Evolutionary conservation across 164 flowering plant species (phyloP), one percentile per base, ranked within the genome.

Genomic region (Liriodendron chinense): DNA sequence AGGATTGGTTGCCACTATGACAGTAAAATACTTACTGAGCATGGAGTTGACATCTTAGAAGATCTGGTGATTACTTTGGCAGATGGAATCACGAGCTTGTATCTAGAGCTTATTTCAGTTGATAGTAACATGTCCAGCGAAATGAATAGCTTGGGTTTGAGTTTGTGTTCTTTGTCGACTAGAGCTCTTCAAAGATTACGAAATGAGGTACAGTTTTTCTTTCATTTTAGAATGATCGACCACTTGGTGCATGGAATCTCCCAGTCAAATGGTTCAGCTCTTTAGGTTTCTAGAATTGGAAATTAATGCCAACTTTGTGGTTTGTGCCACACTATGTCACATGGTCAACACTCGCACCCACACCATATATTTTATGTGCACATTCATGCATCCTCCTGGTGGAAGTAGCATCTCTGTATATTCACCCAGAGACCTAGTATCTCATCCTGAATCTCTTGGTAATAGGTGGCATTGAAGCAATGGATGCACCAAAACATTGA

Each of bases 401-500:
- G n/a, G 8, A 7, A 34, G 26, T 28, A 64, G 22, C 25, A 64
- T 22, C 9, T 64, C 67, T 12, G 13, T 66, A 24, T 66, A 43
- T 65, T 16, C 28, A 67, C 69, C n/a, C 10, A 59, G 10, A 26
- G 23, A 47, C 48, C 59, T 49, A 1, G 23, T 16, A 28, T 74
- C 9, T 56, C 21, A 56, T 16, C 43, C 68, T 1, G 14, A 18
- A 69, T 2, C 50, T 77, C 74, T 78, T 80, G 23, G 75, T 69
- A 18, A 76, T 82, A 96, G 99, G 94, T 91, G 56, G 90, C 94
- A 72, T 50, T 96, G 82, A 83, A 85, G 47, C 91, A 80, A 74
- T 96, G 99, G 99, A 74, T 94, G 82, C 85, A 90, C 85, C 94
- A 88, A 70, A 94, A 94, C 77, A 77, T 94, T 84, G 97, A 88